Evolutionary conservation across 495 filamentous ascomycete genomes (phyloP).

Genomic region (Penicillium verhagenii): DNA sequence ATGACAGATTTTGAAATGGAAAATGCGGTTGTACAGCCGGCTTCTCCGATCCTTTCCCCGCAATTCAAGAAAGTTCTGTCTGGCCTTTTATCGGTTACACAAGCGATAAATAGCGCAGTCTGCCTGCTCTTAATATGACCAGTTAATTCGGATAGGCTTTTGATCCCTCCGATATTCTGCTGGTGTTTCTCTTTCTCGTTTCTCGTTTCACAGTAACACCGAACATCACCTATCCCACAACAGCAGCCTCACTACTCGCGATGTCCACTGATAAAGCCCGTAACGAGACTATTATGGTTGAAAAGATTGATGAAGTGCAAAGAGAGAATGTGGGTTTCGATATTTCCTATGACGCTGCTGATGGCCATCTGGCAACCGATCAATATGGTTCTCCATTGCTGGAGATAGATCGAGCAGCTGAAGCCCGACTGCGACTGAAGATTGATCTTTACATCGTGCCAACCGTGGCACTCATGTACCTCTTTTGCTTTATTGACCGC

Average conservation of each 20-base stretch:
- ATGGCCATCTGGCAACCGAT: conserved; percentile 60
- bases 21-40: background rate
- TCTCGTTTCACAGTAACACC: background rate
- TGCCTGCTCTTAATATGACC: background rate
- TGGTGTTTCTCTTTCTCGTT: background rate
- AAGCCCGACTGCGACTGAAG: conserved; percentile 50
- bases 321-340: background rate
- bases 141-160: background rate
- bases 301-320: background rate
- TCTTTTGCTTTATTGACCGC: conserved; percentile 57
- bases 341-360: conserved; percentile 38
- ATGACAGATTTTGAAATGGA: background rate
- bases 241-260: background rate
- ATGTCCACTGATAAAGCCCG: background rate
- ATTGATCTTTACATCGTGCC: conserved; percentile 49
- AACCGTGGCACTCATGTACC: conserved; percentile 47
- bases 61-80: background rate
- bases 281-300: background rate
- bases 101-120: background rate
- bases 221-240: background rate
- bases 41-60: background rate
- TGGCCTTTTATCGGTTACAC: background rate
- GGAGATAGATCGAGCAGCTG: conserved; percentile 57
- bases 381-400: conserved; percentile 56
- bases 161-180: background rate